Conservation (phyloP, 1,139 yeast genomes). For the Diutina ranongensis region DNA sequence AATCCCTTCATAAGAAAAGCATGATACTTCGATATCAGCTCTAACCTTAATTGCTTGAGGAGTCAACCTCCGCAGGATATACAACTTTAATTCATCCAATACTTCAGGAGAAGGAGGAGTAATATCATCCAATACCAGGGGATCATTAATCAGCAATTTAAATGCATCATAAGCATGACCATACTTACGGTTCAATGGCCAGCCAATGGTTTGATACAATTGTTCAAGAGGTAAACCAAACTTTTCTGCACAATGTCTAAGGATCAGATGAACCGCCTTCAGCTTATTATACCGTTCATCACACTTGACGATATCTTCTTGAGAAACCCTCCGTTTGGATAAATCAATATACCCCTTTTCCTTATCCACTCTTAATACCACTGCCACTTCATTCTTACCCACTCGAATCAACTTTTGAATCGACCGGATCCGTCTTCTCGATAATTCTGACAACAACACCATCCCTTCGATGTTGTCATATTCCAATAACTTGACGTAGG, state of each 20-base stretch:
- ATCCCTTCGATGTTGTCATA: constrained; percentile 98
- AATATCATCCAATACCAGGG: constrained; percentile 72
- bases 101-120: constrained; percentile 63
- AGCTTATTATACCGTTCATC: constrained; percentile 96
- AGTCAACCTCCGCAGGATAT: constrained; percentile 86
- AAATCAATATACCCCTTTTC: constrained; percentile 97
- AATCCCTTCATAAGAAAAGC: constrained; percentile 95
- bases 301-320: constrained; percentile 94
- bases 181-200: constrained; percentile 93
- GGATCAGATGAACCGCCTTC: constrained; percentile 92
- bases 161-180: constrained; percentile 98
- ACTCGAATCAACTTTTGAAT: constrained; percentile 96
- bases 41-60: constrained; percentile 97
- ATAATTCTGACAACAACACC: constrained; percentile 90
- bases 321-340: constrained; percentile 95
- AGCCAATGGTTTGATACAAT: constrained; percentile 80
- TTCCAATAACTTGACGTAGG: constrained; percentile 88
- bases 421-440: constrained; percentile 97
- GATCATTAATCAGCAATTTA: constrained; percentile 90
- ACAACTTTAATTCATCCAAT: constrained; percentile 69
- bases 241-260: constrained; percentile 97
- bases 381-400: constrained; percentile 97
- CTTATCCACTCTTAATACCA: constrained; percentile 96
- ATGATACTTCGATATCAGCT: constrained; percentile 95
- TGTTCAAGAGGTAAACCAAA: constrained; percentile 79